Evolutionary conservation across 164 flowering plant genomes (phyloP).

Genomic region (Vitis rotundifolia): DNA sequence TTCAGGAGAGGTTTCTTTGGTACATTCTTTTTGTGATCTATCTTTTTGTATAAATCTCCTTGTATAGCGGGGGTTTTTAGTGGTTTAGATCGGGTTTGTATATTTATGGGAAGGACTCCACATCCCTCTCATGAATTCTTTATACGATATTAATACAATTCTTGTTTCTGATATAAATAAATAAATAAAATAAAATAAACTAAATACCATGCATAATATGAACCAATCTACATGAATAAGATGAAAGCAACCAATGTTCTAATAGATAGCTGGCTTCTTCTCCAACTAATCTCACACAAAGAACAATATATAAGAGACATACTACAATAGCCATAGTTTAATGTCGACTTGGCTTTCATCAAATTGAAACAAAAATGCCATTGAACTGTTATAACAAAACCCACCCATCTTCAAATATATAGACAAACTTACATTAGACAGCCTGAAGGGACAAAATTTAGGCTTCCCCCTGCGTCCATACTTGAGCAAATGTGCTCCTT

Average conservation of each 20-base stretch:
- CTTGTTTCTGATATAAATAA: too few species aligned
- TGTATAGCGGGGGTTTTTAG: too few species aligned
- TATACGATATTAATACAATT: too few species aligned
- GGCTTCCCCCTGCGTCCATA: slow-evolving; percentile 90
- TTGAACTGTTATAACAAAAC: neutral
- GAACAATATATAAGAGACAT: neutral
- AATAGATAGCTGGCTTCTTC: neutral
- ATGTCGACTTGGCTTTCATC: too few species aligned
- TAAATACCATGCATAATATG: too few species aligned
- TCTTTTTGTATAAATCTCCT: too few species aligned
- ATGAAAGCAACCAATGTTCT: neutral
- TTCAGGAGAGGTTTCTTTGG: too few species aligned
- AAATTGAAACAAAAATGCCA: neutral
- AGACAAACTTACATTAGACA: slow-evolving; percentile 63
- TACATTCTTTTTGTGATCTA: too few species aligned
- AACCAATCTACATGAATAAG: neutral
- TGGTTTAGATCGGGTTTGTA: too few species aligned
- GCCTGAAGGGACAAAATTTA: slow-evolving; percentile 79
- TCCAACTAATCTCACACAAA: neutral
- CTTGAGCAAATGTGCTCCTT: slow-evolving; percentile 78
- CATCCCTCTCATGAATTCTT: too few species aligned
- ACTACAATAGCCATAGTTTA: neutral
- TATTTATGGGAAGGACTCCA: too few species aligned
- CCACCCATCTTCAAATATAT: neutral
- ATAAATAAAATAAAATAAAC: too few species aligned